These are phyloP conservation scores for Scheffersomyces quercinus DNA, from an alignment of 1,139 yeast species.

Conservation along the genomic window DNA sequence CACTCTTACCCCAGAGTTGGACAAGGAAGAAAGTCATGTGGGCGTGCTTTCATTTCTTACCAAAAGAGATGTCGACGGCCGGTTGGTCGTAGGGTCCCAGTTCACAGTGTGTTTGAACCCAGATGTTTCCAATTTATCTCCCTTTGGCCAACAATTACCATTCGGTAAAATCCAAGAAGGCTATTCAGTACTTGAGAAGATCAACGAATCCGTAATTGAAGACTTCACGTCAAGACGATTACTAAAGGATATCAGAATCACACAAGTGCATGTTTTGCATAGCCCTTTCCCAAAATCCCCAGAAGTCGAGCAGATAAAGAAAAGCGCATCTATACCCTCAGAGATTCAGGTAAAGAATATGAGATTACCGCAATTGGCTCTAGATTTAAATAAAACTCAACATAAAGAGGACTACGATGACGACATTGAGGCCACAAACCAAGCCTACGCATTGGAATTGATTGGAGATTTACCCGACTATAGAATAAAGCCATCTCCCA, in stretches of 20 bases:
- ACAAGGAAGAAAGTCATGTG: constrained; percentile 19
- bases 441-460: constrained; percentile 62
- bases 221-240: constrained; percentile 29
- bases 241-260: constrained; percentile 51
- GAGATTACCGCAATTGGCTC: constrained; percentile 6
- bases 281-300: constrained; percentile 47
- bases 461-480: constrained; percentile 67
- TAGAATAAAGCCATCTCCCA: constrained; percentile 60
- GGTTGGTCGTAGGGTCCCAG: constrained; percentile 23
- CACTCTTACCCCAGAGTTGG: constrained; percentile 4
- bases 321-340: constrained; percentile 2
- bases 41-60: constrained; percentile 42
- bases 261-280: constrained; percentile 49
- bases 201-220: constrained; percentile 44
- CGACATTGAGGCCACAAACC: constrained; percentile 41
- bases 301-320: neutral
- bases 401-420: constrained; percentile 17
- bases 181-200: constrained; percentile 41
- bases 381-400: constrained; percentile 1
- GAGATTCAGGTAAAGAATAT: constrained; percentile 12
- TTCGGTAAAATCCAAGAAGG: constrained; percentile 61
- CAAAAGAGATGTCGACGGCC: constrained; percentile 15
- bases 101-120: constrained; percentile 30
- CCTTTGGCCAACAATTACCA: constrained; percentile 16
- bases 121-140: constrained; percentile 3